A percentile compares a stretch with the other conserved stretches of the same genome.
These are phyloP conservation scores for Talinum fruticosum DNA, from an alignment of 148 eudicot genomes.

Conservation along the genomic window DNA sequence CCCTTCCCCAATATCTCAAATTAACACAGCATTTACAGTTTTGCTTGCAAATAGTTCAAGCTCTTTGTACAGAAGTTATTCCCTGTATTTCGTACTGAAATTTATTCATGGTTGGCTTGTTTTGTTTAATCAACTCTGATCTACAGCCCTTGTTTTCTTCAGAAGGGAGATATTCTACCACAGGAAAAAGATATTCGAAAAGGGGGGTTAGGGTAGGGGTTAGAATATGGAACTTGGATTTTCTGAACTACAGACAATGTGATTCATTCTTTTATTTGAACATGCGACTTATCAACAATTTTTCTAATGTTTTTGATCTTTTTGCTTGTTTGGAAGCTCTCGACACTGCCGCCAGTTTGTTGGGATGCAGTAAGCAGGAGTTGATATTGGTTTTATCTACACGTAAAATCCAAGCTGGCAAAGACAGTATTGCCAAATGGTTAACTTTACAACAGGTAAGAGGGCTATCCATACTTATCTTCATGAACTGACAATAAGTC, in stretches of 20 bases:
- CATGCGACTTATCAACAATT: not conserved
- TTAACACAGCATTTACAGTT: not conserved
- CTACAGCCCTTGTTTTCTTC: not conserved
- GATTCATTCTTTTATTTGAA: not conserved
- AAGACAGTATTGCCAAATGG: constrained; percentile 64
- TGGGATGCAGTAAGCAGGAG: constrained; percentile 70
- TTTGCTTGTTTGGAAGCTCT: constrained; percentile 53
- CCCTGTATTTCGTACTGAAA: not conserved
- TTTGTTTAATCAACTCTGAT: not conserved
- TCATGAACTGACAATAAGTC: not conserved
- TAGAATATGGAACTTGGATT: not conserved
- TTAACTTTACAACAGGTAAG: constrained; percentile 82
- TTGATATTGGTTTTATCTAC: constrained; percentile 68
- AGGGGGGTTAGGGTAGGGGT: not conserved
- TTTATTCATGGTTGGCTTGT: not conserved
- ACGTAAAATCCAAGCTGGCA: constrained; percentile 69
- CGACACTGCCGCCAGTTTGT: constrained; percentile 55
- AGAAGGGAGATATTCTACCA: not conserved
- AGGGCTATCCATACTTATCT: not conserved
- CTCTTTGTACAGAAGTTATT: not conserved
- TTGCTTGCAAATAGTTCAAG: not conserved
- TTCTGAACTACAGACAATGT: not conserved
- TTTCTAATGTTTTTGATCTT: not conserved
- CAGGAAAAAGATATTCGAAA: not conserved
- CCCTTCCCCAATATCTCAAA: not conserved